Base-by-base conservation (phyloP, 1,139 yeast genomes). In the Yamadazyma diospyri region DNA sequence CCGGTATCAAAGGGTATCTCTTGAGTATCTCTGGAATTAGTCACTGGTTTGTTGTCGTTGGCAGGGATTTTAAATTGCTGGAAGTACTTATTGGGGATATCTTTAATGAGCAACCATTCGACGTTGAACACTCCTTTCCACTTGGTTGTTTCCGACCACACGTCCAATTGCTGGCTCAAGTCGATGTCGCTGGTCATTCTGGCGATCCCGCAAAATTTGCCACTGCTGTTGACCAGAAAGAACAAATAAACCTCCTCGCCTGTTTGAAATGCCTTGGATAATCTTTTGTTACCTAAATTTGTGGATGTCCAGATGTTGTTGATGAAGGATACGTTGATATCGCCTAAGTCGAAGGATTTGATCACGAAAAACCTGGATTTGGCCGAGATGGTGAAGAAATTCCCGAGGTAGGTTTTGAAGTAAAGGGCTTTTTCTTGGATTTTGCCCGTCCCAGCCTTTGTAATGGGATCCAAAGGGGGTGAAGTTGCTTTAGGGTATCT, bases 201-300 rank as follows among this genome's bases (percentile, higher is more conserved):
- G 2, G 80, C 79, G n/a, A 77, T 64, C 0, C 82, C 84, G 50
- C 81, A 76, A 46, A 78, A 78, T 41, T 64, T 68, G 0, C 82
- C 80, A 17, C 80, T 73, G 1, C 72, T 68, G 47, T 77, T 77
- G 3, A 76, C 81, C 51, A 78, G 77, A 47, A 75, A 78, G 41
- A 77, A 67, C 13, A 78, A 50, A 39, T 64, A 72, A 1, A 78
- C 52, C 21, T 55, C 57, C 2, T 40, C 34, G 3, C 37, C 31
- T 21, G 35, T 19, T 5, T 44, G 45, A n/a, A 27, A 39, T 36
- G 59, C 34, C 33, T 57, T 62, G 27, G 72, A 62, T 31, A 78
- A 58, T 37, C 80, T 55, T 36, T 61, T 68, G 43, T 76, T 77
- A 0, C 83, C 83, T 35, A 69, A 55, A 22, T 64, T 74, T 0